A percentile compares a stretch with the other conserved stretches of the same genome.
phyloP scores from a whole-genome alignment of 495 filamentous ascomycete species.

The Podospora australis region DNA sequence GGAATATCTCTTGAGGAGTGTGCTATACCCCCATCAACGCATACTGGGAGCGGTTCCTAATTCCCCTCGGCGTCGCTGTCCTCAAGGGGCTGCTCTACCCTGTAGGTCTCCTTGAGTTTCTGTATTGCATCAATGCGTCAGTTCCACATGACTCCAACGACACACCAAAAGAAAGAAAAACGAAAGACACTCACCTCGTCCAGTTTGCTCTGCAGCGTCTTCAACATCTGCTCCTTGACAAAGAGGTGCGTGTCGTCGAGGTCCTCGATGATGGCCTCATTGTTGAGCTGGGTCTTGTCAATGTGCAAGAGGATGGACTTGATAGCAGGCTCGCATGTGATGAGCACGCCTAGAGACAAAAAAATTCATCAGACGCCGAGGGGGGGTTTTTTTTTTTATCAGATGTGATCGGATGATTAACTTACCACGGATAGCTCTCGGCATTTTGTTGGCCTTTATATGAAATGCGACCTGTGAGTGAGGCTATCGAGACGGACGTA shows the following conservation, averaged over 20 bases:
- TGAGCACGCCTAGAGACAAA: conserved; percentile 54
- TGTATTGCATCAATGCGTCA: too few species aligned
- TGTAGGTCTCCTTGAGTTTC: conserved; percentile 39
- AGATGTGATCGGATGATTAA: too few species aligned
- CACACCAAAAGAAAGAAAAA: neutral
- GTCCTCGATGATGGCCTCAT: conserved; percentile 59
- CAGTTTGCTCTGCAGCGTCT: conserved; percentile 53
- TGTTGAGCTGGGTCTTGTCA: conserved; percentile 38
- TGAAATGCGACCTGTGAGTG: too few species aligned
- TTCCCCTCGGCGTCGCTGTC: conserved; percentile 33
- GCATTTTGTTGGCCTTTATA: too few species aligned
- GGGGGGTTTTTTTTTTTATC: neutral
- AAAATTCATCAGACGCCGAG: neutral
- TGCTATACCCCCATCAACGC: too few species aligned
- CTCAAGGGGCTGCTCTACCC: conserved; percentile 29
- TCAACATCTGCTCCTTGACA: conserved; percentile 64
- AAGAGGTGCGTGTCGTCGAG: conserved; percentile 67
- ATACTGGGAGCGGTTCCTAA: too few species aligned
- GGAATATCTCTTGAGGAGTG: too few species aligned
- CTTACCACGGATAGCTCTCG: conserved; percentile 14
- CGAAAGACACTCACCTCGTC: conserved; percentile 39
- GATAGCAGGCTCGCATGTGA: conserved; percentile 64
- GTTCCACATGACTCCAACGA: too few species aligned
- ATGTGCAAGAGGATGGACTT: conserved; percentile 57
- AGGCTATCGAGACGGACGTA: too few species aligned